Conservation (phyloP, 345 rosid genomes). For the Salix koriyanagi region DNA sequence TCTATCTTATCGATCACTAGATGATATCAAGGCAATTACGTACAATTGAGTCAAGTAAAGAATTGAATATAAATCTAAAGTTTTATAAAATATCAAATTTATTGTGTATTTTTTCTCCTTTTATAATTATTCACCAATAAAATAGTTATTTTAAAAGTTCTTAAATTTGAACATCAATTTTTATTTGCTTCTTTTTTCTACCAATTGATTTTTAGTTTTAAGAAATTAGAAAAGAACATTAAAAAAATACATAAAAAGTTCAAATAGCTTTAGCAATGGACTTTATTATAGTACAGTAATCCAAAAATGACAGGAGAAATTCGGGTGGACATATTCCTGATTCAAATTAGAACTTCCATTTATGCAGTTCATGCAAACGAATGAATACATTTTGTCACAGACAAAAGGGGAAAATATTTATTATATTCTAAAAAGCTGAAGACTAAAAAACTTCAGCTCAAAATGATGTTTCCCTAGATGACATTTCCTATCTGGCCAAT, state of each 20-base stretch:
- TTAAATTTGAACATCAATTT: too few relatives aligned
- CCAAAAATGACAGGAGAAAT: neutral
- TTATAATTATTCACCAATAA: too few relatives aligned
- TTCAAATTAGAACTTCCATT: constrained; percentile 4
- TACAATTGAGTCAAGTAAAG: too few relatives aligned
- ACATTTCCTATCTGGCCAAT: constrained; percentile 5
- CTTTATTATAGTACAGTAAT: neutral
- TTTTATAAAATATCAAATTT: too few relatives aligned
- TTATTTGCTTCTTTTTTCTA: too few relatives aligned
- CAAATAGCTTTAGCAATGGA: neutral
- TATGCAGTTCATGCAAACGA: constrained; percentile 14
- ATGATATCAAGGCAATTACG: too few relatives aligned
- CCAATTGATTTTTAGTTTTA: too few relatives aligned
- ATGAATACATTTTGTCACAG: constrained; percentile 13
- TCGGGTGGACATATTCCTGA: neutral
- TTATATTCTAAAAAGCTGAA: constrained; percentile 19
- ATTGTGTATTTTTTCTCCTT: too few relatives aligned
- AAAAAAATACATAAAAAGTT: neutral
- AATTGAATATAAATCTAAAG: too few relatives aligned
- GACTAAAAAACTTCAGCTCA: constrained; percentile 22
- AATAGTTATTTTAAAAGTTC: too few relatives aligned
- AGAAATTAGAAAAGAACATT: too few relatives aligned
- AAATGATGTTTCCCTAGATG: constrained; percentile 2
- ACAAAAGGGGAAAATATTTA: neutral
- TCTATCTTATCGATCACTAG: too few relatives aligned